Base-by-base conservation (phyloP, 2,329 filamentous ascomycete species). In the Sordariomycetes sp. region DNA sequence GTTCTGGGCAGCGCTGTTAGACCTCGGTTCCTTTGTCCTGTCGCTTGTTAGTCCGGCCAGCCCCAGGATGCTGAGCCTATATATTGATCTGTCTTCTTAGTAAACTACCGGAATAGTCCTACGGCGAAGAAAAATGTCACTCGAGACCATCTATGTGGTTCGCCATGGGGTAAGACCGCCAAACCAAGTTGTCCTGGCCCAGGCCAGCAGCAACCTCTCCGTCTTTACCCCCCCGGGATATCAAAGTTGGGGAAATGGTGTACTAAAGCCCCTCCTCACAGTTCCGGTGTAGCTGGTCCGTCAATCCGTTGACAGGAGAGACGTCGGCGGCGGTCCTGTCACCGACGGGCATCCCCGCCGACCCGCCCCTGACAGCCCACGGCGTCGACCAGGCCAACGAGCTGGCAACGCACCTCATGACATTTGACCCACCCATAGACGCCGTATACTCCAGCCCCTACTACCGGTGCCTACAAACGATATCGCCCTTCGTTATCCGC, bases 211-310 rank as follows among this genome's bases (percentile, higher is more conserved):
- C 28, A 53, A 22, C n/a, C 10, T 10, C 22, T n/a, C 39, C 22
- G 28, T 28, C 48, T 10, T 17, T 42, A 48, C 45, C 53, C 54
- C 24, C 52, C 48, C 42, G n/a, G 12, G 20, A 32, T 54, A 34
- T 55, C 55, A 28, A 53, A 12, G 45, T 25, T 17, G 32, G 24
- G 36, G 10, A 15, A 52, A 12, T 10, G 24, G 20, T 13, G 45
- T 20, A 53, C 55, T 57, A 42, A 57, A 32, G 34, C 13, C 15
- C 34, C 53, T 42, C 58, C 22, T 25, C 12, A 10, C 69, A 95
- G 91, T 96, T 95, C 71, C 90, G 94, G 61, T 86, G 88, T 62
- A 90, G 87, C 68, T 97, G 91, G 90, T 82, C 82, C 51, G 89
- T 97, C 60, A 85, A 97, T 71, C 82, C 84, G 52, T 74, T 78